Evolutionary conservation across 148 eudicot species (phyloP), one percentile per base, ranked within the genome.

Genomic region (Persicaria maculosa): DNA sequence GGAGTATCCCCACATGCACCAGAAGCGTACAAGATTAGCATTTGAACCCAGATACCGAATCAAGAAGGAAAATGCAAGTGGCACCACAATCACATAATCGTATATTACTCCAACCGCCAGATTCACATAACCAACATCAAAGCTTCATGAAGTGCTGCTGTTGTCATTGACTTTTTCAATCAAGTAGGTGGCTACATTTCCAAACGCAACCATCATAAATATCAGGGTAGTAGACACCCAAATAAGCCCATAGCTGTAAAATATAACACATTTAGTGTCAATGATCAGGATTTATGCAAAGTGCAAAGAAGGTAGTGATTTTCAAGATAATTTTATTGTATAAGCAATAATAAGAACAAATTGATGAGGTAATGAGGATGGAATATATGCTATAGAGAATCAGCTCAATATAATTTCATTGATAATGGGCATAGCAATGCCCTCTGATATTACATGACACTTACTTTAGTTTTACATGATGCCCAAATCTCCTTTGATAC

Each of bases 1-100:
- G 15, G 99, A 95, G 76, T 95, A 95, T 77, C 99, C 99, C 97
- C 99, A 95, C 90, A 95, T 85, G 93, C 99, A 95, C 97, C 99
- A 95, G 86, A 92, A 90, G 74, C 89, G 93, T 69, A 95, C 77
- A 79, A 95, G 90, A 80, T 89, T 88, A 74, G 89, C 86, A 75
- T 80, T 91, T 70, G 97, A 82, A 71, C 99, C 99, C 81, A 95
- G 65, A 79, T 92, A 92, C 83, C 83, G 97, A 81, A 95, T 89
- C 85, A 95, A 78, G 85, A 95, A 95, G 86, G 85, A 92, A 78
- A 92, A 92, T 47, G 79, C 92, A 85, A 92, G 54, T 3, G 97
- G 99, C 80, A 92, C 97, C 52, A 89, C 77, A 73, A 92, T 59
- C 6, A 88, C 92, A 87, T 95, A 95, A 52, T 97, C 96, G 76